Base-by-base conservation (phyloP, 2,329 filamentous ascomycete genomes). In the Aspergillus ustus region DNA sequence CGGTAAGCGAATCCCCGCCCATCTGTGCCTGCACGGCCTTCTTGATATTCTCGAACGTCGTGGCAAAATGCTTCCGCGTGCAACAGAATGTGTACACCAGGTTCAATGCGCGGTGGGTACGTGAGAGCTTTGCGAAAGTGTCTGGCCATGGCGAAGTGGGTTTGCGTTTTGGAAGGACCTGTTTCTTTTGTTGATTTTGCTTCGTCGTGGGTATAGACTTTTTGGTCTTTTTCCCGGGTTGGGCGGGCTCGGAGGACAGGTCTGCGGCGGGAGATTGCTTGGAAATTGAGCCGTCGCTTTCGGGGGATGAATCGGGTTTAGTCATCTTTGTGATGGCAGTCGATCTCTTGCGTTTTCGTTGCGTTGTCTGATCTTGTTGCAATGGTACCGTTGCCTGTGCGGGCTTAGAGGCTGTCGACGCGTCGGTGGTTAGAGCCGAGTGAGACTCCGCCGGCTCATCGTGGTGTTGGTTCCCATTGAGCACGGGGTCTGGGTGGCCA, bases 11-110 rank as follows among this genome's bases (percentile, higher is more conserved):
- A 19, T 87, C 81, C 25, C 86, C 84, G 1, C 73, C 74, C 69
- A 88, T 93, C 72, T 97, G 92, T 0, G 86, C 86, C 75, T 97
- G 92, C 0, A 98, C 94, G 0, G 94, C 87, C 8, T 87, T 85
- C 68, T 89, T 92, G 51, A 99, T 91, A 6, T 90, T 97, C 17
- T 95, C 91, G 67, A 97, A 92, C 0, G 94, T 97, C 0, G 95
- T 98, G 0, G 91, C 89, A 29, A 98, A 84, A 70, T 98, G 91
- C 73, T 96, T 97, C 50, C 95, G 88, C 1, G 94, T 94, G 73
- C 89, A 95, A 79, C 92, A 96, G 73, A 99, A 98, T 0, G 95
- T 98, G 70, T 92, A 97, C 0, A 98, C 92, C 1, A 98, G 80
- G 69, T 97, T 99, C 62, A 99, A 80, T 1, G 95, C 94, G 63